Conservation (phyloP, 1,284 basidiomycete species). For the Pseudozyma thailandica region DNA sequence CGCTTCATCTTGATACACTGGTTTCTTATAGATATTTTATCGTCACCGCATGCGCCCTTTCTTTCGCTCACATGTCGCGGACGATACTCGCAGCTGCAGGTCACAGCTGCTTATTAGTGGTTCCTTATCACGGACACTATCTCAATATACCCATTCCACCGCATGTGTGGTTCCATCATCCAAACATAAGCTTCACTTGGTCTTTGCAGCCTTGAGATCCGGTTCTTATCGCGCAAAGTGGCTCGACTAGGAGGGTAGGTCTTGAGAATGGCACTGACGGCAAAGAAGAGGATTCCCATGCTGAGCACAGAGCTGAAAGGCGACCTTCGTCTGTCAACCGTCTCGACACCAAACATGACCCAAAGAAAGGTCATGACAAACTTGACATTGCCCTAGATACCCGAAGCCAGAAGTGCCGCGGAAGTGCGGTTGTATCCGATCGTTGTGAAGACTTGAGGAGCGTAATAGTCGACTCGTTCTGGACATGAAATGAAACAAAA, state of each 20-base stretch:
- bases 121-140: too few relatives aligned
- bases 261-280: conserved; percentile 20
- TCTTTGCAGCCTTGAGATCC: too few relatives aligned
- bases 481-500: background rate
- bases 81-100: too few relatives aligned
- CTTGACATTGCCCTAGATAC: conserved; percentile 70
- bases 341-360: conserved; percentile 47
- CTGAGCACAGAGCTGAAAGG: conserved; percentile 43
- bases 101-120: too few relatives aligned
- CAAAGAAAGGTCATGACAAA: conserved; percentile 51
- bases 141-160: too few relatives aligned
- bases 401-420: conserved; percentile 70
- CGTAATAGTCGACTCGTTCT: conserved; percentile 31
- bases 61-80: too few relatives aligned
- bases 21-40: too few relatives aligned
- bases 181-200: too few relatives aligned
- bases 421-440: conserved; percentile 69
- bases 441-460: conserved; percentile 67
- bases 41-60: too few relatives aligned
- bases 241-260: conserved; percentile 12
- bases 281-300: conserved; percentile 25
- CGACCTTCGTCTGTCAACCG: conserved; percentile 59
- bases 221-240: too few relatives aligned
- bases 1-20: too few relatives aligned
- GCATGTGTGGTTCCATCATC: too few relatives aligned